Percentiles rank a stretch among this genome's conserved stretches.
Evolutionary conservation across 768 basidiomycete species (phyloP).

Genomic region (Lentinula detonsa): DNA sequence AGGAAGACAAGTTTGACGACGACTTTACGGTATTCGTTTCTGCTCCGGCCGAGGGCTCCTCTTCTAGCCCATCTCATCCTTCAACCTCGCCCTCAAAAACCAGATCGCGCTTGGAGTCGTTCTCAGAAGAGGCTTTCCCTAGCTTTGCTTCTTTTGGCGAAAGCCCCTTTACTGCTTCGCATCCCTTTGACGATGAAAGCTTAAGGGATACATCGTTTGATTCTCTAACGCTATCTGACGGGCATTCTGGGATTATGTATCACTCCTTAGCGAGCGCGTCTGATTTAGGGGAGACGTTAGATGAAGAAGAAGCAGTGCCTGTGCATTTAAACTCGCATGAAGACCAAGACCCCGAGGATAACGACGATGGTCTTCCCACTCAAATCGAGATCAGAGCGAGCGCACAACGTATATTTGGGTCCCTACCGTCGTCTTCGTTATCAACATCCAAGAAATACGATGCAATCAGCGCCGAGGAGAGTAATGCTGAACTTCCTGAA

Average conservation of each 20-base stretch:
- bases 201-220: constrained; percentile 13
- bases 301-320: constrained; percentile 14
- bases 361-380: constrained; percentile 40
- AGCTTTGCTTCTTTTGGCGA: not conserved
- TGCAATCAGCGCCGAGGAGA: not conserved
- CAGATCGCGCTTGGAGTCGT: not conserved
- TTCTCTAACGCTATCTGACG: constrained; percentile 9
- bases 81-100: not conserved
- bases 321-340: constrained; percentile 7
- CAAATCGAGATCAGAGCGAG: constrained; percentile 42
- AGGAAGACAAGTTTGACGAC: constrained; percentile 55
- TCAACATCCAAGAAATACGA: not conserved
- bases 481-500: constrained; percentile 15
- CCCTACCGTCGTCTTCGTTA: not conserved
- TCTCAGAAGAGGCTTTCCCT: not conserved
- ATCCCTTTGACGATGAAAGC: not conserved
- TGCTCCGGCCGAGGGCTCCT: constrained; percentile 31
- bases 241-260: constrained; percentile 28
- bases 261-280: constrained; percentile 53
- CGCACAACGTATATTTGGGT: constrained; percentile 47
- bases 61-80: not conserved
- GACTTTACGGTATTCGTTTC: constrained; percentile 76
- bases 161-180: not conserved
- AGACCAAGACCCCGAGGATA: constrained; percentile 13
- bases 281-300: constrained; percentile 46